These are phyloP conservation scores for Porphyrellus sp. DNA, from an alignment of 1,284 basidiomycete genomes.

Conservation along the genomic window DNA sequence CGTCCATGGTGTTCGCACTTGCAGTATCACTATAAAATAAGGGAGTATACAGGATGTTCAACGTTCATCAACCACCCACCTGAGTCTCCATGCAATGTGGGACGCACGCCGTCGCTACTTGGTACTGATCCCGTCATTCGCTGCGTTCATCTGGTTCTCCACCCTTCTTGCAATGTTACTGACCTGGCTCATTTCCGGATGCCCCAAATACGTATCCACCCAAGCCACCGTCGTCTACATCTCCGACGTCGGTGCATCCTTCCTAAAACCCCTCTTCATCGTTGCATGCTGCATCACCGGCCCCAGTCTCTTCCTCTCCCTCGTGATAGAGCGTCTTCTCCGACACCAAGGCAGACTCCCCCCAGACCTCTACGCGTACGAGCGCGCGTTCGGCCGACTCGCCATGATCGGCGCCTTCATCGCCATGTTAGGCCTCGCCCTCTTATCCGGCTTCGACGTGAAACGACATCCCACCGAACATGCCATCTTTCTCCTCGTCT, in stretches of 20 bases:
- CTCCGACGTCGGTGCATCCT: conserved; percentile 67
- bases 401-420: conserved; percentile 59
- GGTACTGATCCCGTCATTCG: conserved; percentile 59
- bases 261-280: conserved; percentile 71
- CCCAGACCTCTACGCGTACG: conserved; percentile 54
- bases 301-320: conserved; percentile 55
- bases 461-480: conserved; percentile 47
- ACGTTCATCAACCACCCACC: neutral
- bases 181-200: conserved; percentile 54
- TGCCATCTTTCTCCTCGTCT: conserved; percentile 59
- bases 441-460: conserved; percentile 63
- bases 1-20: neutral
- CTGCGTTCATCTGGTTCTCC: conserved; percentile 37
- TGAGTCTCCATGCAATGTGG: conserved; percentile 15
- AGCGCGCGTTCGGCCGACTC: conserved; percentile 51
- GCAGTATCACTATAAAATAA: neutral
- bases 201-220: conserved; percentile 47
- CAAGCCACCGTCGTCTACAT: conserved; percentile 65
- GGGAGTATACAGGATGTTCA: too few relatives aligned
- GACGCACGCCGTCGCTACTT: conserved; percentile 48
- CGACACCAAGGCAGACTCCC: conserved; percentile 63
- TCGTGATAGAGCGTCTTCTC: conserved; percentile 58
- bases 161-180: conserved; percentile 60
- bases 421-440: conserved; percentile 53
- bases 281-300: conserved; percentile 59